Evolutionary conservation across 768 basidiomycete species (phyloP).

Genomic region (Holtermanniella nyarrowii): DNA sequence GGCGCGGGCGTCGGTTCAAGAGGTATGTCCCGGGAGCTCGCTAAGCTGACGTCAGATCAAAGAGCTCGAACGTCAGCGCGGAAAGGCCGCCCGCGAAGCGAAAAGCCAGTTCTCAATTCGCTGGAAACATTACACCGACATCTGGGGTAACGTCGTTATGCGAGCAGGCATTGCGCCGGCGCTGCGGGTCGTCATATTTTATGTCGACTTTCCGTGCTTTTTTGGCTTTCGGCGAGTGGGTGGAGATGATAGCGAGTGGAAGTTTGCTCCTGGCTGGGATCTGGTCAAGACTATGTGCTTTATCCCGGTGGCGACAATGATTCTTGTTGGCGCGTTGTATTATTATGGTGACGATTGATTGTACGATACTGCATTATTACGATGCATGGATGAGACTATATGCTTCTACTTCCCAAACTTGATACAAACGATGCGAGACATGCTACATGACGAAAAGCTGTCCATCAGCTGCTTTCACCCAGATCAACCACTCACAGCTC

Average conservation of each 20-base stretch:
- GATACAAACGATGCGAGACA: background rate
- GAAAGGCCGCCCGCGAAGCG: background rate
- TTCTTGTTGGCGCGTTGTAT: background rate
- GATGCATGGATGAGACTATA: no score
- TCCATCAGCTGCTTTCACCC: background rate
- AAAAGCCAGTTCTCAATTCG: background rate
- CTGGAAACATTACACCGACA: background rate
- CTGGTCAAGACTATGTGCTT: background rate
- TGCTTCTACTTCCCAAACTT: background rate
- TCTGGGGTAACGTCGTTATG: background rate
- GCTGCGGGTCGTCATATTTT: background rate
- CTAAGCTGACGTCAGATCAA: background rate
- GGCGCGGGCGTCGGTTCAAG: background rate
- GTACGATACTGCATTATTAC: no score
- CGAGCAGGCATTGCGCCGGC: background rate
- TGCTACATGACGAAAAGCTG: background rate
- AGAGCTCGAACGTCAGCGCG: background rate
- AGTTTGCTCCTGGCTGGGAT: background rate
- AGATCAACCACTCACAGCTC: constrained; percentile 7
- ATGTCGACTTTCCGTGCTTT: background rate
- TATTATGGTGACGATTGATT: background rate
- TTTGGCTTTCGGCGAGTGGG: background rate
- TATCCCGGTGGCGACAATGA: background rate
- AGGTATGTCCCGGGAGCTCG: background rate
- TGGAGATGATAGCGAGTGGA: background rate